Evolutionary conservation across 2,329 filamentous ascomycete species (phyloP), one percentile per base, ranked within the genome.

Genomic region (Endoconidiophora laricicola): DNA sequence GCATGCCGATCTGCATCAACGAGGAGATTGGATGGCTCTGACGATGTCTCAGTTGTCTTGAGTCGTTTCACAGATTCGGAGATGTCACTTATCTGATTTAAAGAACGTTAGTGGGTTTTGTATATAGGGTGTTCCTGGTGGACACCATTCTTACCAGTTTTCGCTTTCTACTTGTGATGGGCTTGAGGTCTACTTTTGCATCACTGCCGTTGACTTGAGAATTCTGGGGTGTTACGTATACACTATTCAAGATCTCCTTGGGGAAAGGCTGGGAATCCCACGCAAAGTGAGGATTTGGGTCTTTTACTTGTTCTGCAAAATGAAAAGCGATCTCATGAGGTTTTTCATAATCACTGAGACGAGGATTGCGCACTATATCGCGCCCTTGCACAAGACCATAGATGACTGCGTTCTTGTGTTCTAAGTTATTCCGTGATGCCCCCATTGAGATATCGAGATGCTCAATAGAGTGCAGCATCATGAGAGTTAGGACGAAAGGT

Each of bases 381-480:
- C 62, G 59, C 3, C 66, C 60, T 38, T 60, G 58, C 2, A 65
- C 62, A 12, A 67, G 63, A 6, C 54, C 64, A 49, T 58, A 66
- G 23, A 70, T 56, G 1, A 71, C 60, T 2, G 66, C 64, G 47
- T 68, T 72, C 52, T 69, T 72, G 14, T 69, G 66, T 55, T 76
- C 71, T 4, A 74, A 50, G 0, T 58, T 54, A 2, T 63, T 59
- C 14, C 63, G 52, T 4, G 60, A 56, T 5, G 56, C 54, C 1
- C 64, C 62, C 23, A 76, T 61, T 14, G 68, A 63, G 45, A 71
- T 60, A 51, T 70, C 69, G 40, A 78, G 65, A 52, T 79, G 75
- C 58, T 79, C 74, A 37, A 78, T 67, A 1, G 73, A 72, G 54
- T 71, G 67, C 2, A 65, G 68, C 4, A 66, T 70, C 4, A 72